Evolutionary conservation across 441 rosid genomes (phyloP).

Genomic region (Gossypium trilobum): DNA sequence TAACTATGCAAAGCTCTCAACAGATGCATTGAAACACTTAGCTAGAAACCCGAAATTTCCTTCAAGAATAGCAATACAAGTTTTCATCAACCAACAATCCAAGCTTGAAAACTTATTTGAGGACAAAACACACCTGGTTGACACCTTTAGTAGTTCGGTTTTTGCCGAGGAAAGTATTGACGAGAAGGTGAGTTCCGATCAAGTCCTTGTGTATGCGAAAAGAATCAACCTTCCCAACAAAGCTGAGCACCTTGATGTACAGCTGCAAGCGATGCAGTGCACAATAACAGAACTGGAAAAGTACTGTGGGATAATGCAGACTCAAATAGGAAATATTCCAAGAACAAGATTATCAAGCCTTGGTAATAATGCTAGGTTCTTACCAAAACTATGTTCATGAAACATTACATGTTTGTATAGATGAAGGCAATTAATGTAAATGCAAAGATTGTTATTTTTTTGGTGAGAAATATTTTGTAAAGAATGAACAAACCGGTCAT

Average conservation of each 20-base stretch:
- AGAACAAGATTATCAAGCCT: constrained; percentile 20
- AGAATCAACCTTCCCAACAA: constrained; percentile 13
- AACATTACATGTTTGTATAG: not conserved
- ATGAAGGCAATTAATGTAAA: constrained; percentile 11
- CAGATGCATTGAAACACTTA: constrained; percentile 23
- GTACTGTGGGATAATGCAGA: constrained; percentile 19
- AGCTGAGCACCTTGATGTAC: constrained; percentile 19
- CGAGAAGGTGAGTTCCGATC: constrained; percentile 9
- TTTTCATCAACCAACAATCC: constrained; percentile 24
- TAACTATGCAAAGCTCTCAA: constrained; percentile 39
- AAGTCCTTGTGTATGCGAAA: constrained; percentile 20
- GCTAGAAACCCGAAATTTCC: constrained; percentile 35
- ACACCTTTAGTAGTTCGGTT: not conserved
- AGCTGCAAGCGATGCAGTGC: constrained; percentile 15
- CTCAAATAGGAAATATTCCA: constrained; percentile 16
- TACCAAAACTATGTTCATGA: constrained; percentile 37
- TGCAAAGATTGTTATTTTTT: not conserved
- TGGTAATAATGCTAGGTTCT: constrained; percentile 23
- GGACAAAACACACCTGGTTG: not conserved
- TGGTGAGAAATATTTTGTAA: not conserved
- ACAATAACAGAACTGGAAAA: constrained; percentile 22
- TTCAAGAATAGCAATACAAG: constrained; percentile 22
- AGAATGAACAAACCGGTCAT: not conserved
- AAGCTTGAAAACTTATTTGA: constrained; percentile 14
- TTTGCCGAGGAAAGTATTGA: not conserved